Percentiles rank a stretch among this genome's conserved stretches.
Conservation (phyloP, 371 early-diverging fungal genomes). For the Sporodiniella umbellata region DNA sequence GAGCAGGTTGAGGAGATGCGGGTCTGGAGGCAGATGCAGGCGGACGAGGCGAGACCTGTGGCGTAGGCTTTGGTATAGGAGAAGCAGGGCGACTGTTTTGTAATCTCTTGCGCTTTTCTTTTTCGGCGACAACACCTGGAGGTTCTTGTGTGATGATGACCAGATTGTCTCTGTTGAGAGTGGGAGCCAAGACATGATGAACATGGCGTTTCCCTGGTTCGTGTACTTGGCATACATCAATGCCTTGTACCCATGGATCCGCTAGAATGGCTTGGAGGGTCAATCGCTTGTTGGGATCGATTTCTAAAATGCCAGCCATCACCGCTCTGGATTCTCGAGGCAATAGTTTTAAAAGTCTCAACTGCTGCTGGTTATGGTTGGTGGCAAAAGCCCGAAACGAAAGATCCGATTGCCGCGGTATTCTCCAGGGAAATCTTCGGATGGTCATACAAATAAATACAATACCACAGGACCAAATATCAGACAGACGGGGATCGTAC, state of each 20-base stretch:
- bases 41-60: too few relatives aligned
- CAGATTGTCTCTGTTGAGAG: slow-evolving; percentile 25
- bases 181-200: slow-evolving; percentile 40
- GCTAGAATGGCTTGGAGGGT: slow-evolving; percentile 37
- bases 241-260: slow-evolving; percentile 55
- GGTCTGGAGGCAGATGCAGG: too few relatives aligned
- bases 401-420: slow-evolving; percentile 46
- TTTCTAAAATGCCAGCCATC: slow-evolving; percentile 48
- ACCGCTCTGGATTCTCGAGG: slow-evolving; percentile 48
- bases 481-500: slow-evolving; percentile 47
- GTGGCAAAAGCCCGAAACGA: slow-evolving; percentile 48
- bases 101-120: slow-evolving; percentile 29
- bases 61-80: too few relatives aligned
- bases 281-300: slow-evolving; percentile 48
- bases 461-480: slow-evolving; percentile 58
- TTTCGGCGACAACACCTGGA: slow-evolving; percentile 45
- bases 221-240: slow-evolving; percentile 55
- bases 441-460: slow-evolving; percentile 65
- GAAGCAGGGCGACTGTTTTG: slow-evolving; percentile 17
- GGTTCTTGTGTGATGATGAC: slow-evolving; percentile 43
- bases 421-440: slow-evolving; percentile 69
- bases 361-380: slow-evolving; percentile 38
- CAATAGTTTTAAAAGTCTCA: slow-evolving; percentile 47
- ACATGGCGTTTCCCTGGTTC: slow-evolving; percentile 45
- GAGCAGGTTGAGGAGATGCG: too few relatives aligned